Evolutionary conservation across 1,284 basidiomycete species (phyloP), one percentile per base, ranked within the genome.

Genomic region (Golubevia sp.): DNA sequence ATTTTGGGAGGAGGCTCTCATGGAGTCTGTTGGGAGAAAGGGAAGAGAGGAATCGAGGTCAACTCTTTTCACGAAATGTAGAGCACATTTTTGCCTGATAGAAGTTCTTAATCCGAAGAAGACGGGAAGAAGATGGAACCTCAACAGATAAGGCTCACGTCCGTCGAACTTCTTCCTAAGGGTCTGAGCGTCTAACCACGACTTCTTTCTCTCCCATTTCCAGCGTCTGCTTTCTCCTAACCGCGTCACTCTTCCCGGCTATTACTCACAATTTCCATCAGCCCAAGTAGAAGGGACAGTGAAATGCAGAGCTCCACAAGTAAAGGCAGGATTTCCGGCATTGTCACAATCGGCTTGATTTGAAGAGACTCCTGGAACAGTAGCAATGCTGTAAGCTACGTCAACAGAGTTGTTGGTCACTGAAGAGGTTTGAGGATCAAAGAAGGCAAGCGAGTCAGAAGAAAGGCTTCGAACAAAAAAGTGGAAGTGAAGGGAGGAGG

Each of bases 211-310:
- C n/a, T n/a, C n/a, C n/a, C n/a, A n/a, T n/a, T n/a, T n/a, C n/a
- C n/a, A n/a, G n/a, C n/a, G n/a, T n/a, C n/a, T n/a, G n/a, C n/a
- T n/a, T n/a, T n/a, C n/a, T n/a, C n/a, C n/a, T n/a, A n/a, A n/a
- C n/a, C n/a, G n/a, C n/a, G n/a, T n/a, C n/a, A n/a, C n/a, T n/a
- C n/a, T n/a, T n/a, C n/a, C n/a, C n/a, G n/a, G n/a, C n/a, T n/a
- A n/a, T n/a, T 18, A 25, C 58, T 60, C 48, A 60, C 70, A 76
- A 61, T 76, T 75, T 6, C 74, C 74, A 15, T 62, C 62, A 11
- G 62, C 64, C 73, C 73, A 76, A 50, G 58, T 67, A 68, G 56
- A 63, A n/a, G 74, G 72, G 0, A 76, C 64, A 55, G 67, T 67
- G 27, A 72, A 76, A 44, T 66, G 62, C 34, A 70, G 71, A 3